A percentile compares a stretch with the other conserved stretches of the same genome.
Conservation (phyloP, 2,329 filamentous ascomycete species). For the Fusarium sp. region DNA sequence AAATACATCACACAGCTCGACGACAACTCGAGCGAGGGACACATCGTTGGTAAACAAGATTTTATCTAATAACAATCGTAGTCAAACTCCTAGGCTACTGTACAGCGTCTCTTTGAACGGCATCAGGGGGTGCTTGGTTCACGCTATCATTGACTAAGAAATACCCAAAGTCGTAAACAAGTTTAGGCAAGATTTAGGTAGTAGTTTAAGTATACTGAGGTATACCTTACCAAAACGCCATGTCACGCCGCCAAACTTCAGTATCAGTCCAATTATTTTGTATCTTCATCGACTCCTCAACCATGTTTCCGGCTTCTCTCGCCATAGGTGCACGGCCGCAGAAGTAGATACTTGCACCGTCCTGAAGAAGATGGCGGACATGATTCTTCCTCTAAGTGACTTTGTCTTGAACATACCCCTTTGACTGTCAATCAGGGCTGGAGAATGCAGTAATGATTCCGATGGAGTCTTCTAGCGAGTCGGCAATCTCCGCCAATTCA, state of each 20-base stretch:
- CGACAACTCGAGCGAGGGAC: constrained; percentile 52
- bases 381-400: constrained; percentile 51
- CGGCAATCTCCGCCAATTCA: constrained; percentile 47
- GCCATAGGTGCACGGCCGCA: constrained; percentile 59
- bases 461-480: constrained; percentile 26
- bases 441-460: constrained; percentile 43
- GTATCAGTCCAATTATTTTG: constrained; percentile 55
- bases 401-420: constrained; percentile 57
- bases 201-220: no score
- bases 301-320: constrained; percentile 57
- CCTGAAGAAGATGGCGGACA: constrained; percentile 50
- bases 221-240: no score
- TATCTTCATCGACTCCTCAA: constrained; percentile 54
- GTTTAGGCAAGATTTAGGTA: no score
- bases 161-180: no score
- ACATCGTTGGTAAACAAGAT: constrained; percentile 47
- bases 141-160: no score
- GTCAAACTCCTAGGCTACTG: neutral
- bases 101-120: no score
- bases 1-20: constrained; percentile 46
- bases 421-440: constrained; percentile 18
- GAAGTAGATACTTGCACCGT: constrained; percentile 57
- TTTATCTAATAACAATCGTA: constrained; percentile 9
- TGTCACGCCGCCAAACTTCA: constrained; percentile 35
- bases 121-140: no score